Evolutionary conservation across 257 asterid species (phyloP), one percentile per base, ranked within the genome.

Genomic region (Capsicum rhomboideum): DNA sequence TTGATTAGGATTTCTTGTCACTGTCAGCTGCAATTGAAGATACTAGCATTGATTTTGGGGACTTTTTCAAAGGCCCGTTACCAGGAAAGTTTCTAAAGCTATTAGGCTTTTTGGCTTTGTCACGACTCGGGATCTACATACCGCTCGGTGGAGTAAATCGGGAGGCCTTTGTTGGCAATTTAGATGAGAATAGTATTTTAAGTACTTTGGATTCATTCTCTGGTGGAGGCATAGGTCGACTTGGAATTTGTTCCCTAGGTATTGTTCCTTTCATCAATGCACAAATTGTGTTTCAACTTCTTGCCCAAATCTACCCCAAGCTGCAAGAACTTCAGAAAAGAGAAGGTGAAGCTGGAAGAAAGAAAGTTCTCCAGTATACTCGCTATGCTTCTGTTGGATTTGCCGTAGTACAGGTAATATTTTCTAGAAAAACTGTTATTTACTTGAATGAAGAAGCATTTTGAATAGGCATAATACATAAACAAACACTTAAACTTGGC

Each of bases 351-450:
- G 98, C 99, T 68, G 99, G 99, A 82, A 85, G 99, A 89, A 96
- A 96, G 92, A 94, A 94, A 92, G 91, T 96, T 63, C 90, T 93
- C 80, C 98, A 96, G 91, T 96, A 96, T 85, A 96, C 99, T 84
- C 99, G 99, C 80, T 96, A 96, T 89, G 99, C 99, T 23, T 96
- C 99, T 8, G 98, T 96, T 90, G 99, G 98, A 82, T 96, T 96
- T 88, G 99, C 99, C 16, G 52, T 92, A 44, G 98, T 96, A 85
- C 99, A 96, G 99, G 99, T 96, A 90, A 86, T 31, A 18, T 71
- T 80, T 50, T 12, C 67, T 46, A 72, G 79, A 74, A 14, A 74
- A 49, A 3, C 42, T 63, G 71, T 59, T 28, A 28, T n/a, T 64
- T 64, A 64, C n/a, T 0, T 28, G 71, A 64, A 64, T 64, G 42